A percentile compares a stretch with the other conserved stretches of the same genome.
phyloP scores from a whole-genome alignment of 2,329 filamentous ascomycete species.

The Fusarium sacchari region DNA sequence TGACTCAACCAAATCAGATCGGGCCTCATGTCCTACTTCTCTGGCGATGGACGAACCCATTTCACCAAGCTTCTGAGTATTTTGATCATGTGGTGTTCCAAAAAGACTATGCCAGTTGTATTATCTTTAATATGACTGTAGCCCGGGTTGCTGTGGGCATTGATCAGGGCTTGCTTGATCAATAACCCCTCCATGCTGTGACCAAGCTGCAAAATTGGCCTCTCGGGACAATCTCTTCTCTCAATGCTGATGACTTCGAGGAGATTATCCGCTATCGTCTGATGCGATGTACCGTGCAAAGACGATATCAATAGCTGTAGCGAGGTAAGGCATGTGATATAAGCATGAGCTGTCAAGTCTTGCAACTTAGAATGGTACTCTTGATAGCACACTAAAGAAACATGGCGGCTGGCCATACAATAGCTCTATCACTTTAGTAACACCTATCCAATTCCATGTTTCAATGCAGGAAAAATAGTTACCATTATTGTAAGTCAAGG shows the following conservation, averaged over 20 bases:
- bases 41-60: background rate
- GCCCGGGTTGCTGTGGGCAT: background rate
- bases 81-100: background rate
- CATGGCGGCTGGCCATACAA: rapidly evolving
- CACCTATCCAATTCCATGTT: background rate
- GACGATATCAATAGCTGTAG: too few species aligned
- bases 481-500: too few species aligned
- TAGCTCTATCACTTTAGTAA: rapidly evolving
- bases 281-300: too few species aligned
- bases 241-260: background rate
- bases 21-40: rapidly evolving
- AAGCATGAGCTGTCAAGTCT: too few species aligned
- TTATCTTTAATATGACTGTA: background rate
- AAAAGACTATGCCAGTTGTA: background rate
- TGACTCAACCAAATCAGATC: rapidly evolving
- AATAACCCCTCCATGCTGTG: background rate
- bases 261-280: background rate
- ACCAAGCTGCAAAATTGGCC: background rate
- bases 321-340: too few species aligned
- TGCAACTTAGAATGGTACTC: too few species aligned
- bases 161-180: background rate
- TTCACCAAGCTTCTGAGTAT: background rate
- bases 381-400: too few species aligned
- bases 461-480: too few species aligned
- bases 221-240: background rate